Evolutionary conservation across 1,284 basidiomycete genomes (phyloP).

Genomic region (Grifola frondosa): DNA sequence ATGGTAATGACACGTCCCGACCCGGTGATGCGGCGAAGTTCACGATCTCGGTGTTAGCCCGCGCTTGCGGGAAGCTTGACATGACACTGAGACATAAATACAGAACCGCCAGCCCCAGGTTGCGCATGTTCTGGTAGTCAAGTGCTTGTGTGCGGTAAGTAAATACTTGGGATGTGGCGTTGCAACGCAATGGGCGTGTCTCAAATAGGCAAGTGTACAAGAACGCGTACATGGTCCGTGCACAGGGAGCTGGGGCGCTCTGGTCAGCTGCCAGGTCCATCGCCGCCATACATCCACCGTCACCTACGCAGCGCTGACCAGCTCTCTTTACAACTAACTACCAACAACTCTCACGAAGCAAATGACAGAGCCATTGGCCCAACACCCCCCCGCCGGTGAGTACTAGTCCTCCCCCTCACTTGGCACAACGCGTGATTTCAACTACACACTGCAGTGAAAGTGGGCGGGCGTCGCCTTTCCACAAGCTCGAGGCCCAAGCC

Average conservation of each 20-base stretch:
- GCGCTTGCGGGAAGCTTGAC: too few species aligned
- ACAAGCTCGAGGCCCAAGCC: slow-evolving; percentile 42
- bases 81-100: slow-evolving; percentile 8
- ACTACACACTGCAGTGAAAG: slow-evolving; percentile 48
- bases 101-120: not conserved
- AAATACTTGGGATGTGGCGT: too few species aligned
- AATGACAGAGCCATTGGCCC: slow-evolving; percentile 27
- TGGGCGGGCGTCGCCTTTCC: slow-evolving; percentile 63
- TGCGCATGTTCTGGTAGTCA: not conserved
- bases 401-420: not conserved
- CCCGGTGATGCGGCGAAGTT: slow-evolving; percentile 46
- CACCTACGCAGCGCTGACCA: not conserved
- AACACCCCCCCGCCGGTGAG: slow-evolving; percentile 29
- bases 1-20: slow-evolving; percentile 21
- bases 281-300: slow-evolving; percentile 11
- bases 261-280: slow-evolving; percentile 19
- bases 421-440: not conserved
- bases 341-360: slow-evolving; percentile 3
- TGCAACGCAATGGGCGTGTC: too few species aligned
- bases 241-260: slow-evolving; percentile 17
- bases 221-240: slow-evolving; percentile 22
- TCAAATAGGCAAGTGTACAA: slow-evolving; percentile 15
- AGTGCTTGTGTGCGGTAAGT: too few species aligned
- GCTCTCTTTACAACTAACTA: not conserved
- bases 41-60: slow-evolving; percentile 66